phyloP scores from a whole-genome alignment of 495 filamentous ascomycete genomes.

The Rostrohypoxylon terebratum region DNA sequence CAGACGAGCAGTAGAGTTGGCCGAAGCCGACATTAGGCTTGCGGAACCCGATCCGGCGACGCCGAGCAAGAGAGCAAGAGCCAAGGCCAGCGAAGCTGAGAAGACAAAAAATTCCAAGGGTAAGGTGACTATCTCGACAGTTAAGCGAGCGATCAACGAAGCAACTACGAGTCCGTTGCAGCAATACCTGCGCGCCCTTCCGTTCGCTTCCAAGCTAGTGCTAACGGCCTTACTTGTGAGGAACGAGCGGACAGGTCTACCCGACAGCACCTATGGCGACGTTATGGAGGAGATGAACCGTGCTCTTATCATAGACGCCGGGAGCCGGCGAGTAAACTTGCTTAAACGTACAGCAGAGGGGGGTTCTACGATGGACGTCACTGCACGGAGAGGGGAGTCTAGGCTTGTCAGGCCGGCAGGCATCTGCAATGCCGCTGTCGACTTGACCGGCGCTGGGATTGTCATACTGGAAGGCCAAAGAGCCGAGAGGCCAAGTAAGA shows the following conservation, averaged over 20 bases:
- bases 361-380: constrained; percentile 12
- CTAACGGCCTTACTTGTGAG: constrained; percentile 83
- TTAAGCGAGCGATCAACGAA: constrained; percentile 94
- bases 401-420: constrained; percentile 65
- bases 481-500: constrained; percentile 86
- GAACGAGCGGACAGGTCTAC: constrained; percentile 83
- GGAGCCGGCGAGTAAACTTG: constrained; percentile 53
- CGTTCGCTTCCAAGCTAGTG: constrained; percentile 84
- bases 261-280: constrained; percentile 89
- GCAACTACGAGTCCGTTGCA: constrained; percentile 93
- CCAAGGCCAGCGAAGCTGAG: constrained; percentile 28
- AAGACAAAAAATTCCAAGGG: constrained; percentile 50
- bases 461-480: constrained; percentile 81
- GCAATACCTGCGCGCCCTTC: constrained; percentile 82
- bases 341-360: constrained; percentile 26
- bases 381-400: constrained; percentile 7
- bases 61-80: constrained; percentile 54
- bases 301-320: constrained; percentile 72
- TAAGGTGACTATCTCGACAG: constrained; percentile 87
- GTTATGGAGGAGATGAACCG: constrained; percentile 89
- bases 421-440: constrained; percentile 78
- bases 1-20: constrained; percentile 93
- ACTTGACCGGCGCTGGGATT: constrained; percentile 87
- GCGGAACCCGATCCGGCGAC: constrained; percentile 51
- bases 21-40: constrained; percentile 74